phyloP scores from a whole-genome alignment of 352 stramenopile species.

The Globisporangium polare region DNA sequence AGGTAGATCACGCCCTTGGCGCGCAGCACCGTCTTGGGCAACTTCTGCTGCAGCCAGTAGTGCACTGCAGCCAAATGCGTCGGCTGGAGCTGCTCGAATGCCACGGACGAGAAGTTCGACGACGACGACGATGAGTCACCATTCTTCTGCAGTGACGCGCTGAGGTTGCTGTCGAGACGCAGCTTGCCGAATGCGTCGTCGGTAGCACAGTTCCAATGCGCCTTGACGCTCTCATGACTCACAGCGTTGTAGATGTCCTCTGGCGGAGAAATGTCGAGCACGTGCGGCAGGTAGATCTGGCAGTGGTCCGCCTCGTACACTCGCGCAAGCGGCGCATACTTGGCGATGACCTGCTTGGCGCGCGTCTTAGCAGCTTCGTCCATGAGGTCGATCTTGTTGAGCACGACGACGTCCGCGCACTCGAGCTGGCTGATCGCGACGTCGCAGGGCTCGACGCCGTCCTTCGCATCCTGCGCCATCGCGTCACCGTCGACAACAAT shows the following conservation, averaged over 20 bases:
- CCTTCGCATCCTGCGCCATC: slow-evolving; percentile 36
- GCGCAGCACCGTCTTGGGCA: slow-evolving; percentile 37
- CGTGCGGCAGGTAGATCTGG: slow-evolving; percentile 60
- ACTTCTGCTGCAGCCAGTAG: slow-evolving; percentile 34
- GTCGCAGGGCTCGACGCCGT: slow-evolving; percentile 24
- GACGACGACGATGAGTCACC: background rate
- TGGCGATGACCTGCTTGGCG: slow-evolving; percentile 29
- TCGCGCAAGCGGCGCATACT: slow-evolving; percentile 47
- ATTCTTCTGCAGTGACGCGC: background rate
- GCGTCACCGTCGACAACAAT: slow-evolving; percentile 73
- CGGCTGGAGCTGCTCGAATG: slow-evolving; percentile 36
- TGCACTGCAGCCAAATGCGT: slow-evolving; percentile 47
- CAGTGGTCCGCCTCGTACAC: slow-evolving; percentile 68
- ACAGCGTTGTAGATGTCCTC: slow-evolving; percentile 48
- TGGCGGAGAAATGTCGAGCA: slow-evolving; percentile 64
- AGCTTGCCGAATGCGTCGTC: slow-evolving; percentile 35
- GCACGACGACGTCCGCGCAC: slow-evolving; percentile 70
- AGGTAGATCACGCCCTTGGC: slow-evolving; percentile 70
- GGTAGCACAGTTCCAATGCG: slow-evolving; percentile 51
- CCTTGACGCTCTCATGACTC: slow-evolving; percentile 61
- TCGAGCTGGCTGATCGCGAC: slow-evolving; percentile 59
- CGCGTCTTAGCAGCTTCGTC: slow-evolving; percentile 20
- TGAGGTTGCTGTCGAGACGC: slow-evolving; percentile 19
- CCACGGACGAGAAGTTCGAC: slow-evolving; percentile 37
- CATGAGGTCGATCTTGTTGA: slow-evolving; percentile 83